Base-by-base conservation (phyloP, 1,284 basidiomycete genomes). In the Ceratobasidium papillatum region DNA sequence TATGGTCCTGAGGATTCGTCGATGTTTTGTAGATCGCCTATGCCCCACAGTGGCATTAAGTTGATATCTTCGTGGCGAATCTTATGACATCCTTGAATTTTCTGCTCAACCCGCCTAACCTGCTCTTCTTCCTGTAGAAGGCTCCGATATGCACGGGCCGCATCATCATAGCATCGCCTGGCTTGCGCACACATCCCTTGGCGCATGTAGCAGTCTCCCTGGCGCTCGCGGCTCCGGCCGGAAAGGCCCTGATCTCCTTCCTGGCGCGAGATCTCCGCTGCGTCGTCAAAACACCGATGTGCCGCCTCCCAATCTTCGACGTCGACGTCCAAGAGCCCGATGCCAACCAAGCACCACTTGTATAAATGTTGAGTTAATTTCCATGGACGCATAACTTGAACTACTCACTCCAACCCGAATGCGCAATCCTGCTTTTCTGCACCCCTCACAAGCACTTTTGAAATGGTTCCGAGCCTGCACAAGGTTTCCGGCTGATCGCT, bases 71-170 rank as follows among this genome's bases (percentile, higher is more conserved):
- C 58, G 19, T 41, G 36, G 38, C 34, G 58, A 38, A 61, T 36
- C 4, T 17, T 30, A 61, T 61, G 58, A 22, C 58, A 61, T n/a
- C 58, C 32, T 32, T 62, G 59, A 22, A 62, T 62, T 25, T 45
- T 62, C 25, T 25, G 38, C 30, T 62, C 59, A 17, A 62, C 59
- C 0, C 59, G 59, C 3, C 14, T 3, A 8, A 41, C 59, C 22
- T 62, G 59, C n/a, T 62, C 38, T 27, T 45, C 38, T 30, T 62
- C 38, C 17, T 25, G n/a, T 12, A 38, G 59, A 27, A 62, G 59
- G 45, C 30, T 12, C 22, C 59, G 59, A 19, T 62, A 62, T 7
- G 38, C 59, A 5, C 27, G 5, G 17, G 59, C 59, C 4, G 59
- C 59, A 12, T 43, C 36, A 19, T 45, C 41, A 22, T 62, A 62